A percentile compares a stretch with the other conserved stretches of the same genome.
phyloP scores from a whole-genome alignment of 129 eudicot species.

The Dittrichia graveolens region DNA sequence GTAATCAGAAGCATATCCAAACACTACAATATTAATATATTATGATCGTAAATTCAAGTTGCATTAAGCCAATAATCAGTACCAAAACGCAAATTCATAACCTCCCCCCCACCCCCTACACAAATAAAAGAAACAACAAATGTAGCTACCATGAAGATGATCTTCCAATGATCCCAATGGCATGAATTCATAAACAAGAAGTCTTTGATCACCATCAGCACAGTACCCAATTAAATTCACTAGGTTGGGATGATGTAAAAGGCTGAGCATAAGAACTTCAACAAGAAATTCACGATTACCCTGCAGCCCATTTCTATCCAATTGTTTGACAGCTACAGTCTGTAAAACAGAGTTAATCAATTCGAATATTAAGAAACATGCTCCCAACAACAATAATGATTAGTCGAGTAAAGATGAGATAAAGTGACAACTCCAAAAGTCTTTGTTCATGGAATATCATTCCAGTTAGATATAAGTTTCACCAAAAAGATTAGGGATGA shows the following conservation, averaged over 20 bases:
- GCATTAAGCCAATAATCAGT: too few relatives aligned
- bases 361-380: slow-evolving; percentile 7
- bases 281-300: slow-evolving; percentile 96
- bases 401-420: neutral
- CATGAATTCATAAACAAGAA: slow-evolving; percentile 94
- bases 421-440: neutral
- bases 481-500: too few relatives aligned
- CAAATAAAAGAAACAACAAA: neutral
- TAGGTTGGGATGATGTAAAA: slow-evolving; percentile 82
- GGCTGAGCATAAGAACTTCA: slow-evolving; percentile 98
- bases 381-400: neutral
- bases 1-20: too few relatives aligned
- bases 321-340: slow-evolving; percentile 89
- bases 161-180: slow-evolving; percentile 92
- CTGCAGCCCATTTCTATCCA: slow-evolving; percentile 97
- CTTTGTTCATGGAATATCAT: neutral
- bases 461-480: neutral
- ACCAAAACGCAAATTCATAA: neutral
- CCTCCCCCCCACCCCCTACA: neutral
- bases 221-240: slow-evolving; percentile 90
- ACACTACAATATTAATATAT: too few relatives aligned
- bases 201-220: slow-evolving; percentile 98
- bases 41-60: too few relatives aligned
- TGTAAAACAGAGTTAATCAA: slow-evolving; percentile 36
- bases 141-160: slow-evolving; percentile 79